A percentile compares a stretch with the other conserved stretches of the same genome.
These are phyloP conservation scores for Paxillus ammoniavirescens DNA, from an alignment of 768 basidiomycete genomes.

Conservation along the genomic window DNA sequence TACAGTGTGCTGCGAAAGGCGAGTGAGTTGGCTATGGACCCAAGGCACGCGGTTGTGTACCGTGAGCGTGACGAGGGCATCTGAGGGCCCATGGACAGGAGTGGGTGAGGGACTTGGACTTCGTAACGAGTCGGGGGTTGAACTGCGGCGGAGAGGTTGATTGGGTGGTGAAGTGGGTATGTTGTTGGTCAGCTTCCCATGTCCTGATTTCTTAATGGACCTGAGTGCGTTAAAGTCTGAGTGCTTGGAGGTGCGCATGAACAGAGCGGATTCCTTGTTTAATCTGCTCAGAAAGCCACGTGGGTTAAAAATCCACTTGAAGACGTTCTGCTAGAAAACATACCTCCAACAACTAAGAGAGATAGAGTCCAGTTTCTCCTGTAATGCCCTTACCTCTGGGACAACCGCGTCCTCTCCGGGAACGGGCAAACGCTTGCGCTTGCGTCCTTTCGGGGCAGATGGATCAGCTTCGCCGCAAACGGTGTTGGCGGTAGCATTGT, in stretches of 20 bases:
- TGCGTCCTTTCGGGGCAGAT: slow-evolving; percentile 24
- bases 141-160: background rate
- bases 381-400: slow-evolving; percentile 47
- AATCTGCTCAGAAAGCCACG: slow-evolving; percentile 37
- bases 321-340: slow-evolving; percentile 20
- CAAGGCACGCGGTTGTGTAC: slow-evolving; percentile 61
- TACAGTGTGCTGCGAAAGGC: slow-evolving; percentile 66
- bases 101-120: background rate
- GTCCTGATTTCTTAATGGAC: slow-evolving; percentile 24
- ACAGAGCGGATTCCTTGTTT: slow-evolving; percentile 51
- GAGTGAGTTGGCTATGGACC: slow-evolving; percentile 56
- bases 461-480: slow-evolving; percentile 36
- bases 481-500: slow-evolving; percentile 45
- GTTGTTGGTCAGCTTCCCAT: slow-evolving; percentile 29
- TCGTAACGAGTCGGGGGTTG: background rate
- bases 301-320: background rate
- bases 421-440: slow-evolving; percentile 34
- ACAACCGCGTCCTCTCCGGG: slow-evolving; percentile 29
- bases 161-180: background rate
- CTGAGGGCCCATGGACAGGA: slow-evolving; percentile 5
- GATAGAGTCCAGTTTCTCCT: slow-evolving; percentile 49
- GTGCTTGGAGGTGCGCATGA: slow-evolving; percentile 62
- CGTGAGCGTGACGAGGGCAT: slow-evolving; percentile 58
- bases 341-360: slow-evolving; percentile 64
- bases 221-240: slow-evolving; percentile 63